phyloP scores from a whole-genome alignment of 495 filamentous ascomycete genomes.

The Recurvomyces mirabilis region DNA sequence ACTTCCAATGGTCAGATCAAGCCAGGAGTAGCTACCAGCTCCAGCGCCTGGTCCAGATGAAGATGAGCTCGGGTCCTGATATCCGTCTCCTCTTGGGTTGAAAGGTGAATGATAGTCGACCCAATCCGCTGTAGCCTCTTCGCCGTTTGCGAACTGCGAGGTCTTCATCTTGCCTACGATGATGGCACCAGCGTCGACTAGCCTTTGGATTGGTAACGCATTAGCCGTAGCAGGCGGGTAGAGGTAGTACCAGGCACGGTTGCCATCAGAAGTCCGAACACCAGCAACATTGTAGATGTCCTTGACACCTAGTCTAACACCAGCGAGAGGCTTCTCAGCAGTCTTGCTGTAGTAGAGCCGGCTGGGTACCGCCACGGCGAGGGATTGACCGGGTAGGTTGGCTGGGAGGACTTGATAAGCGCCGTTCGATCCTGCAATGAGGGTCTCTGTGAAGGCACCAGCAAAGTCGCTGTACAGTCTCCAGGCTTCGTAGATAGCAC shows the following conservation, averaged over 20 bases:
- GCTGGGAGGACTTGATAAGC: conserved; percentile 34
- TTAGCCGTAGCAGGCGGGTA: conserved; percentile 39
- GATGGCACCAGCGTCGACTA: conserved; percentile 49
- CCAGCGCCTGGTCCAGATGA: conserved; percentile 27
- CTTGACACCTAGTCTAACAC: conserved; percentile 47
- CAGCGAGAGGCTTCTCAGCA: conserved; percentile 27
- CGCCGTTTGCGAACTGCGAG: conserved; percentile 49
- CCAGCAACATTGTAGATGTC: conserved; percentile 50
- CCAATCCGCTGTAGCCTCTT: conserved; percentile 43
- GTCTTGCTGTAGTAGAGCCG: conserved; percentile 38
- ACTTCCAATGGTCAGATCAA: conserved; percentile 28
- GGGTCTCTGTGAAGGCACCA: conserved; percentile 36
- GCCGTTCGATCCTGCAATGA: conserved; percentile 25
- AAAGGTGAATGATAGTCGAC: conserved; percentile 32
- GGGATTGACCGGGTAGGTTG: conserved; percentile 30
- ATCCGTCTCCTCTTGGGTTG: conserved; percentile 23
- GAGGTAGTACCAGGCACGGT: conserved; percentile 44
- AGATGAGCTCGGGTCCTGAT: conserved; percentile 27
- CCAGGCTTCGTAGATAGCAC: conserved; percentile 35
- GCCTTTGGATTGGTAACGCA: conserved; percentile 39
- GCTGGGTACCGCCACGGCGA: conserved; percentile 42
- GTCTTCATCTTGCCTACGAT: conserved; percentile 51
- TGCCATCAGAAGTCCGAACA: conserved; percentile 42
- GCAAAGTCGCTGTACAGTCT: conserved; percentile 38
- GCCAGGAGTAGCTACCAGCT: conserved; percentile 25